phyloP scores from a whole-genome alignment of 2,329 filamentous ascomycete genomes.

The Fusarium aywerte region DNA sequence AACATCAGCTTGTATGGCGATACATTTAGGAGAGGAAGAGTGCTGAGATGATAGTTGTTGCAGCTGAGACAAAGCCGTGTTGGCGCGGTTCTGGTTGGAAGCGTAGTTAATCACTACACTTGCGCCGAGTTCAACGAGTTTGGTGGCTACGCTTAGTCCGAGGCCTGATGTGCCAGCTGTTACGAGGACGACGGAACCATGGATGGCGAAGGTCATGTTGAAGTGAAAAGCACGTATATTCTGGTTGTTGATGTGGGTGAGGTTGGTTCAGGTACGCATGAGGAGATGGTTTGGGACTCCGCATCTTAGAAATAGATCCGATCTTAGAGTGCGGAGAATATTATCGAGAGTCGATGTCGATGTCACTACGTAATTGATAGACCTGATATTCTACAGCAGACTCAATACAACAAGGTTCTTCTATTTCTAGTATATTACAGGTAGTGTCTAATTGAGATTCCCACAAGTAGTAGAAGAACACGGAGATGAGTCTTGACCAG shows the following conservation, averaged over 20 bases:
- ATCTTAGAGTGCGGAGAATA: background rate
- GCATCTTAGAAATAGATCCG: background rate
- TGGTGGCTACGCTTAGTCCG: background rate
- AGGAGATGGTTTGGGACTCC: background rate
- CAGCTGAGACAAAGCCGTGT: background rate
- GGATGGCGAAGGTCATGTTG: background rate
- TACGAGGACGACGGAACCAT: background rate
- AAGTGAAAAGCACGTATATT: accelerated
- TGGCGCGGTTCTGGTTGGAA: background rate
- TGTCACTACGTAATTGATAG: no score
- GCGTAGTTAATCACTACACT: slow-evolving; percentile 8
- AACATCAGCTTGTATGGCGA: background rate
- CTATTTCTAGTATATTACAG: no score
- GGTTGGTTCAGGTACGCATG: background rate
- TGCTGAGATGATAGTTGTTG: accelerated
- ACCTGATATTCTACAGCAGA: no score
- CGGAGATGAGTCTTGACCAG: no score
- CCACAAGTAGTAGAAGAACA: no score
- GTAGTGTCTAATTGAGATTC: no score
- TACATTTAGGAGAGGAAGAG: background rate
- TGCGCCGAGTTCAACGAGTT: background rate
- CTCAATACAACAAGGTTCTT: no score
- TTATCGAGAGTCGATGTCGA: no score
- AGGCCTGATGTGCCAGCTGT: slow-evolving; percentile 12
- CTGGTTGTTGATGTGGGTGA: background rate